Base-by-base conservation (phyloP, 805 yeast genomes). In the Candida rishiriensis region DNA sequence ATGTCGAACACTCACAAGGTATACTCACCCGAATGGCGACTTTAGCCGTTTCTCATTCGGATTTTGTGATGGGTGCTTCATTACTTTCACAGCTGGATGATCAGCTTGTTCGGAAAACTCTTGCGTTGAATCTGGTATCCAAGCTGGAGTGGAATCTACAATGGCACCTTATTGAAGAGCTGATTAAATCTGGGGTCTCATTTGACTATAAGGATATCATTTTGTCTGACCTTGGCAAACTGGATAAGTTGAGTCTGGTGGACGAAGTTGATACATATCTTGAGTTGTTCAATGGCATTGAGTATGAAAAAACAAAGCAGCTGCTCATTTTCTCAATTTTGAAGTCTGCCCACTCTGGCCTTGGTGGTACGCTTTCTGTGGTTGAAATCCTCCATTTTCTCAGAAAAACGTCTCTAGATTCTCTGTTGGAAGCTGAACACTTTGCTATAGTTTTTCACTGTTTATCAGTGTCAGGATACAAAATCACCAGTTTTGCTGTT, bases 371-470 rank as follows among this genome's bases (percentile, higher is more conserved):
- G 9, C 44, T 52, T 26, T 44, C 46, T 11, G 42, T 44, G 1
- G 52, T 48, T 35, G 34, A 55, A 4, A 11, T 59, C 2, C 44
- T 41, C 8, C 48, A 33, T 30, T 21, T 59, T 7, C 12, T 21
- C 11, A 28, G 33, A 12, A 10, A 46, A 21, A 15, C 32, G n/a
- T 8, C 42, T 29, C 21, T 36, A 0, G 29, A 30, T 2, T n/a
- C 41, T 21, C 33, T 30, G 8, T 17, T 63, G 8, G 44, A 40
- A 10, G 28, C 36, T 3, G 41, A 17, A 1, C 53, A 55, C 30
- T 51, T 49, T 31, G 45, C 48, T 18, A 35, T 58, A 6, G 38
- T 60, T 2, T 48, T 52, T 15, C 56, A 53, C 36, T 44, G 41
- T 14, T 39, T 55, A 3, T 39, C 52, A 0, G 43, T 48, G 29